Conservation (phyloP, 305 asterid species). For the Fraxinus ornus region DNA sequence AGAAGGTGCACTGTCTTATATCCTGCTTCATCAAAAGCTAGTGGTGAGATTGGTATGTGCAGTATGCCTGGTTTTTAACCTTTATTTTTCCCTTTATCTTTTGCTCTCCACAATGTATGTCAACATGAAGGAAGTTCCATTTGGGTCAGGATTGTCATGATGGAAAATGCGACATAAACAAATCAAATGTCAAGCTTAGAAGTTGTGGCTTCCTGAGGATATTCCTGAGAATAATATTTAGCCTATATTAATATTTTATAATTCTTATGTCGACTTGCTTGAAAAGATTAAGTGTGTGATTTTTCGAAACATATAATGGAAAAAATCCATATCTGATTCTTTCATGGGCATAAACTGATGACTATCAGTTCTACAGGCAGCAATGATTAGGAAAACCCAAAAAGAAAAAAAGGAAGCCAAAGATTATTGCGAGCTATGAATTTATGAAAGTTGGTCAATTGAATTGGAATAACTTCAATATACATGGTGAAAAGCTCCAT, state of each 20-base stretch:
- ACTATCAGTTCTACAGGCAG: not conserved
- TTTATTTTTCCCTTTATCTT: not conserved
- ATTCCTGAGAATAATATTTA: not conserved
- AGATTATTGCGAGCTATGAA: not conserved
- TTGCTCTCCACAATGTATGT: not conserved
- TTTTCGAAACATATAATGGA: not conserved
- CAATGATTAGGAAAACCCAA: not conserved
- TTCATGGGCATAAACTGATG: not conserved
- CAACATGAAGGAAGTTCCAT: not conserved
- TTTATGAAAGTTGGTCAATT: not conserved
- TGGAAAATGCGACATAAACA: not conserved
- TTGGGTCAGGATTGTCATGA: constrained; percentile 1
- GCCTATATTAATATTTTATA: not conserved
- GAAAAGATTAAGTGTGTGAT: not conserved
- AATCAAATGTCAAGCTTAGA: not conserved
- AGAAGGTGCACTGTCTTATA: constrained; percentile 59
- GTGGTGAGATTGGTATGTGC: constrained; percentile 65
- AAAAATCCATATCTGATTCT: not conserved
- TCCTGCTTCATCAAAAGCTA: constrained; percentile 88
- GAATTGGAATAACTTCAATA: not conserved
- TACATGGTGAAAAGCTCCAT: not conserved
- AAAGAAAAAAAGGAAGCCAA: not conserved
- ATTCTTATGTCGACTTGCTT: not conserved
- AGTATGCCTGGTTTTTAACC: not conserved
- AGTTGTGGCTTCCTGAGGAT: not conserved